Percentiles rank a stretch among this genome's conserved stretches.
Conservation (phyloP, 495 filamentous ascomycete genomes). For the Parmelia sp. region DNA sequence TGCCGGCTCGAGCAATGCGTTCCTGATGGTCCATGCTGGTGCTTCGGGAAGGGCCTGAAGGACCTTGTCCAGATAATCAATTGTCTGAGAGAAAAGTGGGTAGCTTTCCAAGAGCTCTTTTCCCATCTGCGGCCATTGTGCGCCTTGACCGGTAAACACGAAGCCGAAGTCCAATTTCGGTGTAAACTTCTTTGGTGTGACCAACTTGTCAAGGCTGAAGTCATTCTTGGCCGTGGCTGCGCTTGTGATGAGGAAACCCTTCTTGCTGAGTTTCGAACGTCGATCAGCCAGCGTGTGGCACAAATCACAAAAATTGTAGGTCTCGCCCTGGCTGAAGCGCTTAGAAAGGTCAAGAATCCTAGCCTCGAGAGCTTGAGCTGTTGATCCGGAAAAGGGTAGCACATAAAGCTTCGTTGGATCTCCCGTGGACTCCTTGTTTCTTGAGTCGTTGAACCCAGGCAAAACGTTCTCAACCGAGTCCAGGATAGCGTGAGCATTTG, state of each 20-base stretch:
- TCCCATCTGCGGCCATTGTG: too few relatives aligned
- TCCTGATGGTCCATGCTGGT: background rate
- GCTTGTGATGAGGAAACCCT: background rate
- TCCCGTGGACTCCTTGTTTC: too few relatives aligned
- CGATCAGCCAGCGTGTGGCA: background rate
- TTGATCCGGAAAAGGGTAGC: background rate
- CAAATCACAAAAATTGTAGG: background rate
- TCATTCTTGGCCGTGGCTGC: too few relatives aligned
- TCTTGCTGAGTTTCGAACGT: background rate
- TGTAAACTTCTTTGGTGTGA: too few relatives aligned
- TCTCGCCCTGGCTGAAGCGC: background rate
- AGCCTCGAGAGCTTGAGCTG: background rate
- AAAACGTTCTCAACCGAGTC: slow-evolving; percentile 20
- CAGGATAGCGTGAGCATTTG: slow-evolving; percentile 39
- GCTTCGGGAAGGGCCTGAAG: background rate
- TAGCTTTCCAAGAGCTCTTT: slow-evolving; percentile 31
- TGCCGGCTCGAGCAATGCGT: background rate
- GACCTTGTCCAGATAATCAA: slow-evolving; percentile 33
- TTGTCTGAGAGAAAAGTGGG: slow-evolving; percentile 33
- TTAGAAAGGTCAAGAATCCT: background rate
- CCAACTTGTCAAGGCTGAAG: too few relatives aligned
- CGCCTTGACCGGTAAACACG: slow-evolving; percentile 23
- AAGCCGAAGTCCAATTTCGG: too few relatives aligned
- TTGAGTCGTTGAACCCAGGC: too few relatives aligned
- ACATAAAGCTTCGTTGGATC: too few relatives aligned